These are phyloP conservation scores for Posidonia australis DNA, from an alignment of 106 monocot genomes.

Conservation along the genomic window DNA sequence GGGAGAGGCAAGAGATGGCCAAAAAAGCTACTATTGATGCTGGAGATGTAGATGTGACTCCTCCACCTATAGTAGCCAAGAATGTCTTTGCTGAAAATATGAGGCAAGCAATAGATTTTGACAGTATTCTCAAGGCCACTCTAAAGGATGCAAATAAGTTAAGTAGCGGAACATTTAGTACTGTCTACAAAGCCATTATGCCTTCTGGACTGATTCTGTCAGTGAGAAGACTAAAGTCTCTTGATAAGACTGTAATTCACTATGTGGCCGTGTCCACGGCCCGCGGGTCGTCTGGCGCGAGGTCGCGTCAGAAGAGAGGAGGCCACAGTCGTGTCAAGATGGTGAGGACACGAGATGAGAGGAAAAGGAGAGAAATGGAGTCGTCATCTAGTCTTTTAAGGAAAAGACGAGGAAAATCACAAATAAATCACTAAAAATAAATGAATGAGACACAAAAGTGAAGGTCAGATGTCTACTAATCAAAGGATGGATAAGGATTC, in stretches of 20 bases:
- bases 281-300: no score
- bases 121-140: conserved; percentile 45
- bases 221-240: conserved; percentile 64
- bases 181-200: conserved; percentile 61
- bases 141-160: conserved; percentile 49
- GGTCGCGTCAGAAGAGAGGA: no score
- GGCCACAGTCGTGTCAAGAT: no score
- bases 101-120: conserved; percentile 75
- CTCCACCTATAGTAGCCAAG: conserved; percentile 31
- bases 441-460: no score
- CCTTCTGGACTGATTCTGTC: conserved; percentile 64
- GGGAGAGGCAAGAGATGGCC: conserved; percentile 68
- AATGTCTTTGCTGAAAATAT: conserved; percentile 61
- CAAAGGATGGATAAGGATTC: no score
- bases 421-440: no score
- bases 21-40: conserved; percentile 22
- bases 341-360: no score
- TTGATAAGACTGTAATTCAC: conserved; percentile 51
- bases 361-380: no score
- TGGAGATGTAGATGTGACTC: conserved; percentile 21
- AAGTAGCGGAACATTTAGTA: conserved; percentile 63
- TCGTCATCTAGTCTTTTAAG: no score
- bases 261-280: no score
- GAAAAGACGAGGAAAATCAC: no score
- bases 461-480: no score